Evolutionary conservation across 1,284 basidiomycete species (phyloP), one percentile per base, ranked within the genome.

Genomic region (Pseudozyma hubeiensis): DNA sequence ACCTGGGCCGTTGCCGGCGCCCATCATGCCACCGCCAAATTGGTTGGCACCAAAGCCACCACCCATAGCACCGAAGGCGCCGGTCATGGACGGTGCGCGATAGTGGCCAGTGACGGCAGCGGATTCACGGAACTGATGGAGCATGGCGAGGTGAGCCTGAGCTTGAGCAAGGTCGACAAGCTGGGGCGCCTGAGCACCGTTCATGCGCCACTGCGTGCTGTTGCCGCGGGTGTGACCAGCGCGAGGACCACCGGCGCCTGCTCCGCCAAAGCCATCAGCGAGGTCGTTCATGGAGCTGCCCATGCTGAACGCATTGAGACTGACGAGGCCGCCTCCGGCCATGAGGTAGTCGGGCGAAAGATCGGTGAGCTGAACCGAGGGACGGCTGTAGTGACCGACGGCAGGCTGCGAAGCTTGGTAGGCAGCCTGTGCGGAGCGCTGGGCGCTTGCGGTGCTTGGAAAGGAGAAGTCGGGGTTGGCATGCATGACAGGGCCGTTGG

Each of bases 11-110:
- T 77, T 72, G 3, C 59, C 64, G 8, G 53, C 44, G 14, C 84
- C 93, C 70, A 93, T 91, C 24, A 24, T 24, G 24, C 24, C 24
- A 75, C 91, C 66, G 35, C 75, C 71, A 29, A 74, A 75, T 31
- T 75, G 64, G 48, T 49, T 54, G 48, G 62, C 65, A 74, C 46
- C 40, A 31, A 57, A 54, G 30, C 57, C 55, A 74, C 75, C 76
- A 92, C 80, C 93, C 92, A 83, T 93, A 90, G 34, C 78, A 93
- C 95, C 19, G 93, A 94, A 5, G 92, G 93, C 90, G 93, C 93
- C 89, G 93, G 93, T 93, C 87, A 98, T 97, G 0, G 97, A 99
- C 13, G 93, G 90, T 89, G 96, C 94, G 87, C 97, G 96, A 81
- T 93, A 90, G 85, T 98, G 96, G 72, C 97, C 93, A 14, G 93